Evolutionary conservation across 2,329 filamentous ascomycete species (phyloP), one percentile per base, ranked within the genome.

Genomic region (Fusarium foetens): DNA sequence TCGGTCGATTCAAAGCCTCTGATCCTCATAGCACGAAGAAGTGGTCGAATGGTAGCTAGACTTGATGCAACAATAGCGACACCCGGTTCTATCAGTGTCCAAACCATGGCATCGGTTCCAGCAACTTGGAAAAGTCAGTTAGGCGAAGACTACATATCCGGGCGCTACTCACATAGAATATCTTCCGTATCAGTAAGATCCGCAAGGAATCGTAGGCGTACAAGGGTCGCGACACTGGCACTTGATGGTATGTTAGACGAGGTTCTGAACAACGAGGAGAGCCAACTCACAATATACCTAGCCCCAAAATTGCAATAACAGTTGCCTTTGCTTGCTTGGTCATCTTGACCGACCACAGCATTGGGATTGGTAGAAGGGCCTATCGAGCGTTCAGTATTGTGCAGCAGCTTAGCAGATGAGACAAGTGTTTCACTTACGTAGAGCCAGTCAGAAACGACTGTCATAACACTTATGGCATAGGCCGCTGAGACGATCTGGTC

Each of bases 81-180:
- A 10, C 86, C 87, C 4, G 87, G 86, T 73, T 89, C 87, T 58
- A 89, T 80, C n/a, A 89, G 79, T 14, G 86, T 88, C 87, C 87
- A 89, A 11, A 88, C 81, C 83, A 87, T 86, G 39, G 86, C 83
- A 66, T 87, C 81, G 8, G 86, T 88, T 27, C 83, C 85, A 58
- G 82, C 81, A 75, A 82, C 86, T 87, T 35, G 29, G 41, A 13
- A 23, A 21, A 12, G 53, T 80, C 52, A 79, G 74, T 27, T 31
- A 23, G 11, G 14, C 14, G 14, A 59, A 45, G 29, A 55, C 12
- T 19, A 41, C 27, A 35, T 21, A 43, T n/a, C 55, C 41, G 16
- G 10, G 35, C 23, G 25, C 35, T 48, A 48, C 66, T 31, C 82
- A 88, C 86, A 86, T 36, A 88, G 76, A 21, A 88, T 83, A 72